These are phyloP conservation scores for Leptographium wingfieldii DNA, from an alignment of 2,329 filamentous ascomycete species.

Conservation along the genomic window DNA sequence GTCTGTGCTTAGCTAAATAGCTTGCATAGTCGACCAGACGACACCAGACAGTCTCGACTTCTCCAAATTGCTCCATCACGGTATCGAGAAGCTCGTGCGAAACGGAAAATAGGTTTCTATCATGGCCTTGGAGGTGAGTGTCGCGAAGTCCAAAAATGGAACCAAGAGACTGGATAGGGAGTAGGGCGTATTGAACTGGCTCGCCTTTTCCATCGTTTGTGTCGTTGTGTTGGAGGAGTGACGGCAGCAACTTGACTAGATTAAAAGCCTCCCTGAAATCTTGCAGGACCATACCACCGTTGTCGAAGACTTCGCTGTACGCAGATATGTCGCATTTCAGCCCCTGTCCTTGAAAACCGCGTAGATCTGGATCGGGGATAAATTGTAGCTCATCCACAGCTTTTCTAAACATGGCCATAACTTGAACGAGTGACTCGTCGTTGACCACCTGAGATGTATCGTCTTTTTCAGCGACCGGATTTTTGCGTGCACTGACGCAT, in stretches of 20 bases:
- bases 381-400: conserved; percentile 3
- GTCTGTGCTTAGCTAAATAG: neutral
- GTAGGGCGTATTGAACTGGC: neutral
- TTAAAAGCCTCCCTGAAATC: conserved; percentile 1
- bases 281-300: neutral
- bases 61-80: neutral
- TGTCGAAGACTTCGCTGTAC: conserved; percentile 2
- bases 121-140: neutral
- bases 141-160: neutral
- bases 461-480: neutral
- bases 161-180: neutral
- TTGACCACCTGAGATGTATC: neutral
- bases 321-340: neutral
- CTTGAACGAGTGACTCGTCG: neutral
- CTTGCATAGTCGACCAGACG: neutral
- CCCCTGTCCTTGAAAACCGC: neutral
- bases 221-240: neutral
- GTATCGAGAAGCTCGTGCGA: neutral
- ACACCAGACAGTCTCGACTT: neutral
- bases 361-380: neutral
- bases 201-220: conserved; percentile 2
- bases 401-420: neutral
- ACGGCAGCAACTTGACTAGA: conserved; percentile 2
- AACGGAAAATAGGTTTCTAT: neutral
- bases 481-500: neutral